These are phyloP conservation scores for Terana coerulea DNA, from an alignment of 768 basidiomycete genomes.

Conservation along the genomic window DNA sequence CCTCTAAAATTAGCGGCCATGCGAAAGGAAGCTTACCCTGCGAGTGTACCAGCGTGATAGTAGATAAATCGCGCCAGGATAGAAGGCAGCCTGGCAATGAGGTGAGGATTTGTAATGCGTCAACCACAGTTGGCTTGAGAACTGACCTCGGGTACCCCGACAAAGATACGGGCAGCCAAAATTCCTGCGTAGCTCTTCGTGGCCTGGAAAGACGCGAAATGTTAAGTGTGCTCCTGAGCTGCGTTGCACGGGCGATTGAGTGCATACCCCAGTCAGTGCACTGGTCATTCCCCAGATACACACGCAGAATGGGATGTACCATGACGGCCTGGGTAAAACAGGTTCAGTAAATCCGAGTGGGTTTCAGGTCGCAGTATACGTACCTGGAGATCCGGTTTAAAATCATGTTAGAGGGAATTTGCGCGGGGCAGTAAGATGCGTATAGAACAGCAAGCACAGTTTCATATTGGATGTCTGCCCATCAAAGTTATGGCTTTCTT, in stretches of 20 bases:
- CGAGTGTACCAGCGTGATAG: slow-evolving; percentile 36
- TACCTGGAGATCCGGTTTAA: slow-evolving; percentile 52
- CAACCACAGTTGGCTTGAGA: neutral
- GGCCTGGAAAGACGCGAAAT: slow-evolving; percentile 42
- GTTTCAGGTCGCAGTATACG: slow-evolving; percentile 1
- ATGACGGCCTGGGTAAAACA: slow-evolving; percentile 43
- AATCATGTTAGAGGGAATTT: slow-evolving; percentile 67
- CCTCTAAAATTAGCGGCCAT: too few relatives aligned
- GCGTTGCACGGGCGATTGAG: neutral
- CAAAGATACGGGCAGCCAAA: slow-evolving; percentile 53
- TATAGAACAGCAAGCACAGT: slow-evolving; percentile 51
- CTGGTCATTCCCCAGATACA: slow-evolving; percentile 63
- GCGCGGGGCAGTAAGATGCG: slow-evolving; percentile 58
- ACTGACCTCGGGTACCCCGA: slow-evolving; percentile 56
- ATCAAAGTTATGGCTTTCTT: too few relatives aligned
- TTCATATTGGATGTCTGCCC: slow-evolving; percentile 47
- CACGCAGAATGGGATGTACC: slow-evolving; percentile 59
- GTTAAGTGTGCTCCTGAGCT: neutral
- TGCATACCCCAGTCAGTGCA: slow-evolving; percentile 54
- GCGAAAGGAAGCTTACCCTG: slow-evolving; percentile 17
- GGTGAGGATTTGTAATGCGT: neutral
- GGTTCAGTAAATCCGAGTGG: neutral
- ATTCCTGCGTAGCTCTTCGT: slow-evolving; percentile 54
- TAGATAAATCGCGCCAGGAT: slow-evolving; percentile 49
- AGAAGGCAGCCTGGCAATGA: slow-evolving; percentile 49